Evolutionary conservation across 176 grass and related monocot genomes (phyloP).

Genomic region (Oryza coarctata): DNA sequence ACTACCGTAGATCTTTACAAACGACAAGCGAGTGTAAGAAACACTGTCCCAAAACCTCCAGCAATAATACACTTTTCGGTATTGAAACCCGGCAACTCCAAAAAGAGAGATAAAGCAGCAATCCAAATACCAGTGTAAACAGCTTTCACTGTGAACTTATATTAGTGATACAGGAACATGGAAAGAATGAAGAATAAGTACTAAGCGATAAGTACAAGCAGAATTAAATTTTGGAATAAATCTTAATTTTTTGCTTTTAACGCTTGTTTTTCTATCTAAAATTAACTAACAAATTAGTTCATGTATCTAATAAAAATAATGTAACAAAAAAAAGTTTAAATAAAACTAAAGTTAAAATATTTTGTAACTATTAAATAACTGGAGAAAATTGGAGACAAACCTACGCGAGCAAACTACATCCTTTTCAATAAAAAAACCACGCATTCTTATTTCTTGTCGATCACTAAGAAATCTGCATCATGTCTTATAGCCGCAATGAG

Average conservation of each 20-base stretch:
- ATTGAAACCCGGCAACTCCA: constrained; percentile 97
- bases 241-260: neutral
- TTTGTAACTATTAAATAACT: neutral
- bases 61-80: constrained; percentile 97
- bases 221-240: constrained; percentile 7
- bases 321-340: constrained; percentile 5
- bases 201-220: neutral
- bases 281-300: constrained; percentile 18
- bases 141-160: constrained; percentile 63
- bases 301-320: neutral
- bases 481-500: neutral
- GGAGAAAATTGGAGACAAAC: neutral
- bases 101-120: constrained; percentile 84
- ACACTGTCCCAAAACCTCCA: constrained; percentile 95
- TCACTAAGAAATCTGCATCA: constrained; percentile 1
- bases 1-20: constrained; percentile 14
- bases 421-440: neutral
- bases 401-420: neutral
- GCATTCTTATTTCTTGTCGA: neutral
- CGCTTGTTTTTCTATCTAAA: neutral
- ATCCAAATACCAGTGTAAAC: constrained; percentile 93
- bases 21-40: constrained; percentile 94
- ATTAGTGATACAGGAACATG: constrained; percentile 7
- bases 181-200: neutral
- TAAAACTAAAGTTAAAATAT: neutral